Evolutionary conservation across 179 eudicot species (phyloP), one percentile per base, ranked within the genome.

Genomic region (Beta corolliflora): DNA sequence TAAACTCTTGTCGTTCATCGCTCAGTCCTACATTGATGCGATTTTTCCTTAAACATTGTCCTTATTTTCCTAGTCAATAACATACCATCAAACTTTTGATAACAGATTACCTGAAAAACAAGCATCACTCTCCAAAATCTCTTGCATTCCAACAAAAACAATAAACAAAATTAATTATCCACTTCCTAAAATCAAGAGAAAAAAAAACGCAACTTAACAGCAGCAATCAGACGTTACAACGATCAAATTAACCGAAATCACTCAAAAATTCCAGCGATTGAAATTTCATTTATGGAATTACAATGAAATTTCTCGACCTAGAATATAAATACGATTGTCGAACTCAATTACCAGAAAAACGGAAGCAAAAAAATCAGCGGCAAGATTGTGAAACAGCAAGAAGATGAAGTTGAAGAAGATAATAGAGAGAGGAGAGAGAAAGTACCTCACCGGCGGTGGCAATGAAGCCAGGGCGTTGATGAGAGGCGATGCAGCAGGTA

Each of bases 381-480:
- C 16, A 16, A 54, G 15, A 54, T 13, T 54, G 15, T 54, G 19
- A 16, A 52, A 65, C 25, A 8, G 46, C 46, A 23, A 16, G 2
- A 54, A 54, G 31, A 45, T 13, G 19, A 36, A 55, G 10, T 0
- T 13, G 18, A 44, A 19, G 9, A 46, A 1, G 25, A 8, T 36
- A 71, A 11, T 0, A 31, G 55, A 59, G 61, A 44, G 68, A 48
- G 72, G 66, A 59, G 54, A 13, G 46, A 59, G 66, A 21, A 59
- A 31, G 12, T 75, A 94, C 98, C 91, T 94, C 98, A 74, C 84
- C 97, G 69, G 97, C 87, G 55, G 97, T 90, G 85, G 83, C 85
- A 60, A 94, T 46, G 78, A 94, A 81, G 78, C 90, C 89, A 16
- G 97, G 98, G 41, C 92, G 90, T 80, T 76, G 68, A 16, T 73